Percentiles rank a stretch among this genome's conserved stretches.
Conservation (phyloP, 108 stramenopile genomes). For the Skeletonema tropicum region DNA sequence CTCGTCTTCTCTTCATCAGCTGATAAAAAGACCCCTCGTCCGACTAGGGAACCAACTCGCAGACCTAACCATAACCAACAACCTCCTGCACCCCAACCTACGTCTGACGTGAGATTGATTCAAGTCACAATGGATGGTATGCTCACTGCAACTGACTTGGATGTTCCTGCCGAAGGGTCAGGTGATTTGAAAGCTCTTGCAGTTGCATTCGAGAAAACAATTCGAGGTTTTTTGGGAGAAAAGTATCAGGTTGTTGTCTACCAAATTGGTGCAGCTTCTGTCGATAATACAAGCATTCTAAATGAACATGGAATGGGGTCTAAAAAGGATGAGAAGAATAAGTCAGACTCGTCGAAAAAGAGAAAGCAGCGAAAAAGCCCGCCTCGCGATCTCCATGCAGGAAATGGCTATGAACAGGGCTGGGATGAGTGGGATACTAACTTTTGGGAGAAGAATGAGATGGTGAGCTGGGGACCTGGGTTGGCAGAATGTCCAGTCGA, state of each 20-base stretch:
- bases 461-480: not conserved
- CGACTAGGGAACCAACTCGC: not conserved
- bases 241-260: not conserved
- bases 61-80: not conserved
- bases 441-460: not conserved
- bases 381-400: not conserved
- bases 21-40: not conserved
- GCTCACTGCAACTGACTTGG: not conserved
- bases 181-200: not conserved
- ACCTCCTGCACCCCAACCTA: not conserved
- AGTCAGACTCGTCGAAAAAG: not conserved
- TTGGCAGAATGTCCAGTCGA: not conserved
- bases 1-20: not conserved
- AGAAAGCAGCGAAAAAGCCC: not conserved
- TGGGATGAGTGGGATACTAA: not conserved
- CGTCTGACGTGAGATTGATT: not conserved
- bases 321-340: not conserved
- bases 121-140: conserved; percentile 12
- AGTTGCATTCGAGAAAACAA: not conserved
- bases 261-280: not conserved
- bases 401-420: not conserved
- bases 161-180: not conserved
- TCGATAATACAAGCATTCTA: not conserved
- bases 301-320: not conserved
- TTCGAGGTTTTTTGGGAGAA: not conserved